phyloP scores from a whole-genome alignment of 192 early-diverging fungal species.

The Coemansia sp. region DNA sequence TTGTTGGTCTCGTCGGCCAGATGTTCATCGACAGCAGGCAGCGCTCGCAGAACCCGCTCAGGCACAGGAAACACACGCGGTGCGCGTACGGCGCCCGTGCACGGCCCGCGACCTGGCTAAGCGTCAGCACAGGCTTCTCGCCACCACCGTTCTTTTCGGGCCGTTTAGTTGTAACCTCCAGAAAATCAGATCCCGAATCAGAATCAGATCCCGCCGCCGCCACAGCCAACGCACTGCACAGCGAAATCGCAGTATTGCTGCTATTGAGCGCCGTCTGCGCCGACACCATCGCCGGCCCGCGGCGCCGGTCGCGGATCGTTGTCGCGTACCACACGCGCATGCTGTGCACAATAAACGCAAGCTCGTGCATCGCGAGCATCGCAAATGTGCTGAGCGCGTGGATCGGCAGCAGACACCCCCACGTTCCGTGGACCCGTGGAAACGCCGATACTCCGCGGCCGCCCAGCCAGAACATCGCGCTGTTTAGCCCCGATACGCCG shows the following conservation, averaged over 20 bases:
- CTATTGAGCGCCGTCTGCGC: not conserved
- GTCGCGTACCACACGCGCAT: conserved; percentile 44
- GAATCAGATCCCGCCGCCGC: not conserved
- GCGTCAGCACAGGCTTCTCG: not conserved
- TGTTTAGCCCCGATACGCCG: not conserved
- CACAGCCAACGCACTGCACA: not conserved
- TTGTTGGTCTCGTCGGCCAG: conserved; percentile 28
- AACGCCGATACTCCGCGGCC: not conserved
- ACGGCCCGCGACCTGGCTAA: not conserved
- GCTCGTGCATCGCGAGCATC: conserved; percentile 27
- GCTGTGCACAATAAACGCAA: conserved; percentile 21
- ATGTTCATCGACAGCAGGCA: conserved; percentile 48
- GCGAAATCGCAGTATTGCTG: not conserved
- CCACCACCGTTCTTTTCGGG: not conserved
- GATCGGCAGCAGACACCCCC: conserved; percentile 16
- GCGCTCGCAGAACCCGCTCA: conserved; percentile 44
- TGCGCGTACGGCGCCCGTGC: conserved; percentile 23
- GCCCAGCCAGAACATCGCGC: not conserved
- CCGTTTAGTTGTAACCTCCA: too few species aligned
- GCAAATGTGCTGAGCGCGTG: conserved; percentile 20
- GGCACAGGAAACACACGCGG: conserved; percentile 47
- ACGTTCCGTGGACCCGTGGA: not conserved
- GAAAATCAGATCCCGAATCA: not conserved
- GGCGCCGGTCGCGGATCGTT: conserved; percentile 35
- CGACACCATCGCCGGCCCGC: conserved; percentile 18